Evolutionary conservation across 1,284 basidiomycete species (phyloP), one percentile per base, ranked within the genome.

Genomic region (Sphagnurus paluster): DNA sequence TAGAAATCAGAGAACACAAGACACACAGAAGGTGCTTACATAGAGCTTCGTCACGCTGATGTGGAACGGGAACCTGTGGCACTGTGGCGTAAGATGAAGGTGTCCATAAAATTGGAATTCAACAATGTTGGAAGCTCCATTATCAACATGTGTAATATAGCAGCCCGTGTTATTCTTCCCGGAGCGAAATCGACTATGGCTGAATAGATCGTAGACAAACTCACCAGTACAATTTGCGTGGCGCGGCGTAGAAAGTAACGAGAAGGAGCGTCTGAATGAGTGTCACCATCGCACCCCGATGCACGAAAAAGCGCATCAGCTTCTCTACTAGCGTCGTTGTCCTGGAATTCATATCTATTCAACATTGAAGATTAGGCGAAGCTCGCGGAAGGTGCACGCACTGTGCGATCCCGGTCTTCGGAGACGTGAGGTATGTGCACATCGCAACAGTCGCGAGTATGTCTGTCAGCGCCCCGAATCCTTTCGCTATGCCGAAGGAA

Each of bases 381-480:
- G 23, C n/a, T 46, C 32, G 36, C 52, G 53, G n/a, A 25, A 28
- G 25, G n/a, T 33, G 8, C 19, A 50, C 49, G 38, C 50, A 65
- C 43, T 53, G 42, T 7, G 21, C 19, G 26, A 58, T 47, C 11
- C 48, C 51, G 10, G 51, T 69, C 46, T 59, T 66, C 6, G 68
- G 52, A 5, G 61, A 59, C 0, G 58, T 59, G 5, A 74, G 61
- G 39, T 66, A 63, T 5, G 63, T 47, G 50, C 70, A 72, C 67
- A 74, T 69, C 1, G 70, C 66, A 16, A 66, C 56, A 5, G 71
- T 74, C 2, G 72, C 71, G 10, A 72, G 28, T n/a, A 74, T 57
- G 48, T 74, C 72, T 1, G 71, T 68, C 1, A 67, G 34, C 19
- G 71, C 66, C 35, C 66, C 67, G 44, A 71, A 71, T n/a, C 67